Percentiles rank a stretch among this genome's conserved stretches.
Evolutionary conservation across 2,329 filamentous ascomycete genomes (phyloP).

Genomic region (Aspergillus ustus): DNA sequence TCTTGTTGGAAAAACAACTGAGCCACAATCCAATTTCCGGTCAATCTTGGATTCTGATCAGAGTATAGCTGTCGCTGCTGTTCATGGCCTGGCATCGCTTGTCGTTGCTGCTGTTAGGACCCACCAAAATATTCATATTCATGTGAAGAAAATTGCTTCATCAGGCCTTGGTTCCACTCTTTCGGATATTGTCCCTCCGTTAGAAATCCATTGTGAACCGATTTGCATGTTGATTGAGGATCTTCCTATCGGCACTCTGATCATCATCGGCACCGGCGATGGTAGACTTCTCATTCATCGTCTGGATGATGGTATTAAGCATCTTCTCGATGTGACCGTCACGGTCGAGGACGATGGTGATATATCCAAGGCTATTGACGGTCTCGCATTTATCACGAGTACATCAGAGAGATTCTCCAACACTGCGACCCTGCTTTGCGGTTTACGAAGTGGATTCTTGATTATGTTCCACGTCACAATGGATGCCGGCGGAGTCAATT

Average conservation of each 20-base stretch:
- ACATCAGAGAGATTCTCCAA: constrained; percentile 15
- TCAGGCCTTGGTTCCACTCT: constrained; percentile 26
- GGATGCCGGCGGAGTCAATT: constrained; percentile 21
- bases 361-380: constrained; percentile 43
- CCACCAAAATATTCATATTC: constrained; percentile 32
- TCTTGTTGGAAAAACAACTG: constrained; percentile 33
- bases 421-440: constrained; percentile 45
- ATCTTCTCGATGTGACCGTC: constrained; percentile 32
- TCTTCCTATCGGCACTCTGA: constrained; percentile 30
- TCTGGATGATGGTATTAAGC: constrained; percentile 28
- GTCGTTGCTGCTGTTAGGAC: constrained; percentile 35
- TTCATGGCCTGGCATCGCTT: constrained; percentile 34
- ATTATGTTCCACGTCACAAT: constrained; percentile 41
- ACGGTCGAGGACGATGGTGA: constrained; percentile 28
- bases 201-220: constrained; percentile 40
- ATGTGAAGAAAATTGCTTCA: constrained; percentile 30
- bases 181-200: constrained; percentile 26
- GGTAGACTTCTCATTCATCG: constrained; percentile 42
- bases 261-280: constrained; percentile 48
- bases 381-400: constrained; percentile 35
- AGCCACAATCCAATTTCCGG: constrained; percentile 27
- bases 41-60: constrained; percentile 29
- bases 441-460: constrained; percentile 51
- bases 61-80: constrained; percentile 35
- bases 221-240: constrained; percentile 40